Evolutionary conservation across 768 basidiomycete species (phyloP), one percentile per base, ranked within the genome.

Genomic region (Collybiopsis luxurians): DNA sequence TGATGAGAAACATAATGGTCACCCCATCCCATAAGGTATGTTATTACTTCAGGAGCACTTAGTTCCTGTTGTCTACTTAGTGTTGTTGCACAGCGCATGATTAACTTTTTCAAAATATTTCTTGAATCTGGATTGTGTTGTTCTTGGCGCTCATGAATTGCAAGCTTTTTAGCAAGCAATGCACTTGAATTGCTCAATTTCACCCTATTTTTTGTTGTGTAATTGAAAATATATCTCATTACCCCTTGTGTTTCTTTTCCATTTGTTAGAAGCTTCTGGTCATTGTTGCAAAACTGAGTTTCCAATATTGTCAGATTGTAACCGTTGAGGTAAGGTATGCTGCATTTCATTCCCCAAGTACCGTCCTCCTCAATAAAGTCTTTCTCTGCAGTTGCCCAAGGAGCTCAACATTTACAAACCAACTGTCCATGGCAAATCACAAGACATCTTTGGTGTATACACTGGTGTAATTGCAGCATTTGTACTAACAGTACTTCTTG

Each of bases 11-110:
- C 23, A 26, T 68, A 74, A 0, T 27, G 34, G 47, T 81, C 75
- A 0, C 73, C 75, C 75, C 73, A 78, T 1, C 73, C 75, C 77
- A 79, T 77, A 0, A 80, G 60, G 44, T 78, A 78, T 0, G 66
- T 66, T 0, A 77, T 68, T 0, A 79, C 72, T 69, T 74, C 70
- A 1, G 73, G 73, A 0, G 62, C 75, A 0, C 68, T 57, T 0
- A 75, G 39, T 42, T 79, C 78, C 53, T 77, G 75, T 46, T 34
- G 6, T 13, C 31, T 5, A 13, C 13, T 34, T 34, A 34, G 5
- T 13, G 31, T 6, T 6, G 5, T 34, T 13, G 13, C 5, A 5
- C 5, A 6, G 6, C 31, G 5, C 6, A 34, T 6, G 6, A 34
- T 6, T 13, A 34, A 34, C 13, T 5, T 34, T 34, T 34, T 34